Base-by-base conservation (phyloP, 805 yeast species). In the Saccharomycopsis schoenii region DNA sequence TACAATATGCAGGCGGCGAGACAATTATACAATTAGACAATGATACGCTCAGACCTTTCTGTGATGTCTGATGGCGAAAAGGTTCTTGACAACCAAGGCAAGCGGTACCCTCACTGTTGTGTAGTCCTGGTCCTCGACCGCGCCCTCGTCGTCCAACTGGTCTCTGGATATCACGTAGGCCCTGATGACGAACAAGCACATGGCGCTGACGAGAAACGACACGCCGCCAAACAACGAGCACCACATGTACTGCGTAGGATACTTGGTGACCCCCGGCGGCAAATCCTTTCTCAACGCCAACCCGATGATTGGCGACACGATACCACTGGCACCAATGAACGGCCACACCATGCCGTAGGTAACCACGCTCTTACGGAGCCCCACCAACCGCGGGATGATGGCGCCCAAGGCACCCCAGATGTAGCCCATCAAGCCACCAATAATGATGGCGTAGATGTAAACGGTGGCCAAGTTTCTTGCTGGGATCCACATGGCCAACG, bases 301-400 rank as follows among this genome's bases (percentile, higher is more conserved):
- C 5, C 89, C 89, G 62, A 85, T 78, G 24, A 84, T 77, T 1
- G 89, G 89, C 1, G 88, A 78, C 1, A 76, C 79, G n/a, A 81
- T 69, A 1, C 83, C 82, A 39, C 80, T 73, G 0, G 72, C 61
- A 9, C 86, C 88, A 55, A 79, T 67, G 41, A 77, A 70, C 14
- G 77, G 66, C 88, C 87, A 84, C 3, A 79, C 65, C 80, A 82
- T 75, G 19, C 82, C 79, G 58, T 78, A 71, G 0, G 77, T 70
- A 17, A 81, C 78, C 55, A 79, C 79, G 67, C 83, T 69, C 64
- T 79, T 81, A 43, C 75, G 69, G 37, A 84, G 68, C 0, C 89
- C 89, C 17, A 80, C 79, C 29, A 83, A 71, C 58, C 83, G 70
- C 0, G 85, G 78, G 0, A 77, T 69, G 29, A 82, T 72, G 2